phyloP scores from a whole-genome alignment of 2,329 filamentous ascomycete genomes.

The Trichophyton verrucosum region DNA sequence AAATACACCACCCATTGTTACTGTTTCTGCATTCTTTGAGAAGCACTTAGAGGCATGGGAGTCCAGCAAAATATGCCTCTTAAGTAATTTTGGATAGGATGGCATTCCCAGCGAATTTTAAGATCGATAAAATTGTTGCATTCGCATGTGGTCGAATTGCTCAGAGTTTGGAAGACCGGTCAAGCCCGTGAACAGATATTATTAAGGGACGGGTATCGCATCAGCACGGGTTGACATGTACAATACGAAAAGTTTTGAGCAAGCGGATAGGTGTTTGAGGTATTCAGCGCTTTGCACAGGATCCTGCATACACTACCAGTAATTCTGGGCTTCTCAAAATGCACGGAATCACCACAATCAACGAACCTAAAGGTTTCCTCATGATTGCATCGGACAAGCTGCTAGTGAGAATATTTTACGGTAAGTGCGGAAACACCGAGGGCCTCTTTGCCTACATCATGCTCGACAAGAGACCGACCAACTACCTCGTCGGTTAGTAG shows the following conservation, averaged over 20 bases:
- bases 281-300: slow-evolving; percentile 18
- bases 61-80: not conserved
- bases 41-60: not conserved
- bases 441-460: too few relatives aligned
- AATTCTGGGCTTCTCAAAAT: slow-evolving; percentile 14
- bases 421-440: too few relatives aligned
- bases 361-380: slow-evolving; percentile 25
- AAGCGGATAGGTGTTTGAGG: not conserved
- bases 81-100: not conserved
- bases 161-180: too few relatives aligned
- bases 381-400: slow-evolving; percentile 14
- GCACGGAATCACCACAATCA: slow-evolving; percentile 16
- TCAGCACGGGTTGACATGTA: slow-evolving; percentile 20
- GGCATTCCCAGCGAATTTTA: not conserved
- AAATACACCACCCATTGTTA: not conserved
- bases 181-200: not conserved
- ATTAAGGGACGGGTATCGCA: not conserved
- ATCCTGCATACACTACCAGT: slow-evolving; percentile 17
- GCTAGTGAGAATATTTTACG: too few relatives aligned
- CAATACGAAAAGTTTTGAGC: slow-evolving; percentile 13
- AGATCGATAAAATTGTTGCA: slow-evolving; percentile 9
- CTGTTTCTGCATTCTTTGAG: not conserved
- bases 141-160: slow-evolving; percentile 1
- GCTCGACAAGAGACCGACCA: too few relatives aligned
- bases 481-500: too few relatives aligned